Conservation (phyloP, 768 basidiomycete genomes). For the Cyclocybe aegerita region DNA sequence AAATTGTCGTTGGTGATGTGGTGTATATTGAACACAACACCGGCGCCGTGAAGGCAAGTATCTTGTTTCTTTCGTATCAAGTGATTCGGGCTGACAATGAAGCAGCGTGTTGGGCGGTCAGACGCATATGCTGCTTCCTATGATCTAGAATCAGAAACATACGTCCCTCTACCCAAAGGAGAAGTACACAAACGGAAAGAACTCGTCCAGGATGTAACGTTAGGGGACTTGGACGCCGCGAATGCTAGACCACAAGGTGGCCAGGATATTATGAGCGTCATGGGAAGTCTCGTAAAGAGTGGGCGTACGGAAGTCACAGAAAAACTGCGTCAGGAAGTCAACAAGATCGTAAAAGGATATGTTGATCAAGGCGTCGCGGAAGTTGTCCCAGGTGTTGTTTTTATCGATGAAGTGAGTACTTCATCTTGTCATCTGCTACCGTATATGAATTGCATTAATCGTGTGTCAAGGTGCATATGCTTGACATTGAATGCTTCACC, state of each 20-base stretch:
- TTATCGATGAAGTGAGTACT: slow-evolving; percentile 89
- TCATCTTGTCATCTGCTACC: slow-evolving; percentile 1
- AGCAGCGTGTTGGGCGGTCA: slow-evolving; percentile 89
- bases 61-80: background rate
- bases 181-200: slow-evolving; percentile 97
- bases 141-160: slow-evolving; percentile 97
- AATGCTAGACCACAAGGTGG: slow-evolving; percentile 96
- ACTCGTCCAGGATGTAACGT: slow-evolving; percentile 90
- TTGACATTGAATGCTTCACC: slow-evolving; percentile 99
- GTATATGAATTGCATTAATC: slow-evolving; percentile 7
- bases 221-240: slow-evolving; percentile 94
- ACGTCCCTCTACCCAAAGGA: slow-evolving; percentile 95
- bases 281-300: slow-evolving; percentile 88
- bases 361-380: slow-evolving; percentile 99
- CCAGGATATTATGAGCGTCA: slow-evolving; percentile 98
- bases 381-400: slow-evolving; percentile 95
- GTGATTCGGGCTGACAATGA: slow-evolving; percentile 4
- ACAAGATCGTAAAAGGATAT: slow-evolving; percentile 96
- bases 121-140: slow-evolving; percentile 98
- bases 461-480: slow-evolving; percentile 86
- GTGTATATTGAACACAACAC: slow-evolving; percentile 94
- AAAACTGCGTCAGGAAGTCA: slow-evolving; percentile 92
- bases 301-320: slow-evolving; percentile 96
- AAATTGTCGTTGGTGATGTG: slow-evolving; percentile 94
- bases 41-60: slow-evolving; percentile 88